Conservation (phyloP, 768 basidiomycete genomes). For the Boletus bicolor region DNA sequence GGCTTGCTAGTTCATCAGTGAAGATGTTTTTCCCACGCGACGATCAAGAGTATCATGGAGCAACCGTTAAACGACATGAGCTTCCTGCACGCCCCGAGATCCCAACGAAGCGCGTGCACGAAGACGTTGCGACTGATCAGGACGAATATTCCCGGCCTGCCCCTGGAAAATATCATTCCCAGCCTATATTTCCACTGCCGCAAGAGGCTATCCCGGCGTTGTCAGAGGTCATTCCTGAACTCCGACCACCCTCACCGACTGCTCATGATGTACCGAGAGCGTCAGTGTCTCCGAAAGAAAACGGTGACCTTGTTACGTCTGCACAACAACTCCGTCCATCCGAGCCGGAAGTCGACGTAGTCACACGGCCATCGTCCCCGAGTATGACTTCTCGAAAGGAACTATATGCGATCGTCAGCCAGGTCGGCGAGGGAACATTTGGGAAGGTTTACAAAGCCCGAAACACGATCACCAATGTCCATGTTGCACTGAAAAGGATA, state of each 20-base stretch:
- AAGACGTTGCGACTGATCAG: conserved; percentile 19
- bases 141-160: conserved; percentile 17
- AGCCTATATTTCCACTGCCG: neutral
- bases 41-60: conserved; percentile 53
- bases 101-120: conserved; percentile 28
- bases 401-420: conserved; percentile 82
- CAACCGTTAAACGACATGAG: conserved; percentile 17
- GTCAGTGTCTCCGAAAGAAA: conserved; percentile 23
- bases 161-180: neutral
- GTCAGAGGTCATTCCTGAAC: conserved; percentile 11
- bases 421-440: conserved; percentile 98
- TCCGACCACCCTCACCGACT: conserved; percentile 16
- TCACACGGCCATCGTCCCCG: conserved; percentile 30
- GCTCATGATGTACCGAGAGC: conserved; percentile 21
- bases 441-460: conserved; percentile 97
- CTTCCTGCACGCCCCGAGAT: conserved; percentile 22
- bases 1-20: conserved; percentile 49
- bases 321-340: conserved; percentile 16
- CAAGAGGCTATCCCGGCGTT: conserved; percentile 11
- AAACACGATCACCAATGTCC: conserved; percentile 68
- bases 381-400: conserved; percentile 41
- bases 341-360: conserved; percentile 24
- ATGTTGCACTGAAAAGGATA: conserved; percentile 94
- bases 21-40: conserved; percentile 83
- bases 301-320: conserved; percentile 23